Evolutionary conservation across 306 rosid species (phyloP), one percentile per base, ranked within the genome.

Genomic region (Ochetophila trinervis): DNA sequence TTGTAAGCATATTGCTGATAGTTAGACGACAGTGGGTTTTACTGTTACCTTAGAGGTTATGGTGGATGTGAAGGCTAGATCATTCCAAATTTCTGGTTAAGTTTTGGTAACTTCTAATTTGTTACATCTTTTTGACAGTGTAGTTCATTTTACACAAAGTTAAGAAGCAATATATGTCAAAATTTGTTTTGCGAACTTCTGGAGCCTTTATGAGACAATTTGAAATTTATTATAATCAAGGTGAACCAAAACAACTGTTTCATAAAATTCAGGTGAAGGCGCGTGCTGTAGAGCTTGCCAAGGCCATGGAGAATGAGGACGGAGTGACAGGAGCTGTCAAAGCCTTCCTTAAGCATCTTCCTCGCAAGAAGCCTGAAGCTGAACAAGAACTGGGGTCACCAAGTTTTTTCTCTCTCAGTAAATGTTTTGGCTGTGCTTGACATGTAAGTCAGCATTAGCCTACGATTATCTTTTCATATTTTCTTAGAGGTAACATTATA

Each of bases 241-340:
- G 47, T 77, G 70, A 54, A 5, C 10, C 55, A 48, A 18, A 56
- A 58, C n/a, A 65, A 45, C 32, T 49, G 11, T 15, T 20, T 32
- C 23, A 12, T 51, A 54, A 58, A 37, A 74, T 79, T 62, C 36
- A 94, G 99, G 95, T 94, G 73, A 90, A 94, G 80, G 82, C 81
- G 44, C 73, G 82, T 16, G 95, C 96, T 14, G 12, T 83, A n/a
- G 88, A 90, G 69, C 92, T 94, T 40, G 86, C 99, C 15, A 88
- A 78, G 86, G 91, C 89, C 63, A 90, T 94, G 97, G 90, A 90
- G 70, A 80, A 83, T 45, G 99, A 94, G 79, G 99, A 94, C 68
- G 99, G 99, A 16, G 97, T 94, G 48, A 66, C 84, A 6, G 99
- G 99, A 64, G 97, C 97, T n/a, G 99, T 94, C 56, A 94, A 80